These are phyloP conservation scores for Ogataea ganodermae DNA, from an alignment of 805 yeast genomes.

Conservation along the genomic window DNA sequence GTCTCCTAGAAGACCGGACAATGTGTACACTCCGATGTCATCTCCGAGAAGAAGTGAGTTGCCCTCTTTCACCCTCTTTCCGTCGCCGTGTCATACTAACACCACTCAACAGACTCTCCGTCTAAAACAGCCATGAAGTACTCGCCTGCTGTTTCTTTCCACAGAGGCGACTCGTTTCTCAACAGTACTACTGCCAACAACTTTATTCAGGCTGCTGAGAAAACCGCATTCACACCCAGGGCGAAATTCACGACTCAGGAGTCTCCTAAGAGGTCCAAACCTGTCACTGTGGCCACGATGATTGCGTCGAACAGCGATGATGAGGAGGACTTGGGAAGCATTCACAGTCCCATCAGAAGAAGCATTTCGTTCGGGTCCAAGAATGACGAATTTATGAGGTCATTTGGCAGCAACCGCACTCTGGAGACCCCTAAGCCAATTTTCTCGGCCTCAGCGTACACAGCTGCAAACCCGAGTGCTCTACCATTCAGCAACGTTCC, in stretches of 20 bases:
- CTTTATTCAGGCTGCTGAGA: conserved; percentile 37
- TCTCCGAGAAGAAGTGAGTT: conserved; percentile 34
- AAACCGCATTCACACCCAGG: conserved; percentile 56
- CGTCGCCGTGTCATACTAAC: conserved; percentile 6
- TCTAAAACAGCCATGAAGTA: conserved; percentile 41
- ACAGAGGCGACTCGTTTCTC: conserved; percentile 32
- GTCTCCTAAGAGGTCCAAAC: conserved; percentile 65
- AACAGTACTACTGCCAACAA: conserved; percentile 42
- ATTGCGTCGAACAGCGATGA: conserved; percentile 44
- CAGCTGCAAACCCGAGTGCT: conserved; percentile 50
- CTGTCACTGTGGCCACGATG: conserved; percentile 50
- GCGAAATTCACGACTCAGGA: conserved; percentile 68
- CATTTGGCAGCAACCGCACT: conserved; percentile 42
- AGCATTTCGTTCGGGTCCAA: conserved; percentile 21
- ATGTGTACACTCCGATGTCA: conserved; percentile 31
- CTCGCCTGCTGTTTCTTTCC: conserved; percentile 46
- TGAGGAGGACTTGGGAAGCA: conserved; percentile 39
- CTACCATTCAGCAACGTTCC: conserved; percentile 28
- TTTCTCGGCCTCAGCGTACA: conserved; percentile 62
- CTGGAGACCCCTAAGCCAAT: conserved; percentile 67
- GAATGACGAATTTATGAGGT: conserved; percentile 36
- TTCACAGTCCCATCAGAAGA: conserved; percentile 26
- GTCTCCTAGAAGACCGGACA: conserved; percentile 36
- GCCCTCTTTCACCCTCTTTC: not conserved
- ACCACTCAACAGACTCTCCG: conserved; percentile 28